Percentiles rank a stretch among this genome's conserved stretches.
Evolutionary conservation across 1,139 yeast species (phyloP).

Genomic region (Candida frijolesensis): DNA sequence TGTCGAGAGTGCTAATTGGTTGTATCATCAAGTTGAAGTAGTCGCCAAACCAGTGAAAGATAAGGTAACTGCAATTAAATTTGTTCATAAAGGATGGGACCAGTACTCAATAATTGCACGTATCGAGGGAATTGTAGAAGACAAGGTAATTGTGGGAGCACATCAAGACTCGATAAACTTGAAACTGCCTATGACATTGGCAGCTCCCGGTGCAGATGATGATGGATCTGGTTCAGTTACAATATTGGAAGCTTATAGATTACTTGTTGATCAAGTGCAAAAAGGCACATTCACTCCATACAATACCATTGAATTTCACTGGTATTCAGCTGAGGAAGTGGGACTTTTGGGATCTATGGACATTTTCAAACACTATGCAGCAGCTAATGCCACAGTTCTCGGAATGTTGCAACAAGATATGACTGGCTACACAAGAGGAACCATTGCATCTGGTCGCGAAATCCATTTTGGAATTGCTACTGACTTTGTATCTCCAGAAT

Average conservation of each 20-base stretch:
- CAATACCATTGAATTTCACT: conserved; percentile 87
- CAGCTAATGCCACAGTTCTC: conserved; percentile 54
- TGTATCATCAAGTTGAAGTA: conserved; percentile 50
- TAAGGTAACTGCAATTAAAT: conserved; percentile 27
- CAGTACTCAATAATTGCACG: conserved; percentile 44
- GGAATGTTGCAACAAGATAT: conserved; percentile 94
- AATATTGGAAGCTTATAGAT: conserved; percentile 70
- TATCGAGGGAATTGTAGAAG: conserved; percentile 37
- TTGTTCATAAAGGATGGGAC: conserved; percentile 45
- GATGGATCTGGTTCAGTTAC: conserved; percentile 90
- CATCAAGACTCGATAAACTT: conserved; percentile 88
- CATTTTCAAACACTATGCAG: conserved; percentile 60
- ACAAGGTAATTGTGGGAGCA: conserved; percentile 74
- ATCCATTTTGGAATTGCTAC: conserved; percentile 80
- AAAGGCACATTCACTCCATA: conserved; percentile 51
- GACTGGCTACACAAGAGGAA: conserved; percentile 78
- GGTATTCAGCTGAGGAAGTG: conserved; percentile 93
- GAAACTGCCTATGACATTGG: conserved; percentile 64
- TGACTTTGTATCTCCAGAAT: conserved; percentile 64
- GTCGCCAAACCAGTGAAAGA: conserved; percentile 42
- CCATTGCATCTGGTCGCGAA: conserved; percentile 54
- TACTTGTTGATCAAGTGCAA: conserved; percentile 44
- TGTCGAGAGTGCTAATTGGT: conserved; percentile 71
- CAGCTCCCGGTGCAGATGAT: conserved; percentile 96
- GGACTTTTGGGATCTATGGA: conserved; percentile 88